A percentile compares a stretch with the other conserved stretches of the same genome.
phyloP scores from a whole-genome alignment of 768 basidiomycete species.

The Suillus subalutaceus region DNA sequence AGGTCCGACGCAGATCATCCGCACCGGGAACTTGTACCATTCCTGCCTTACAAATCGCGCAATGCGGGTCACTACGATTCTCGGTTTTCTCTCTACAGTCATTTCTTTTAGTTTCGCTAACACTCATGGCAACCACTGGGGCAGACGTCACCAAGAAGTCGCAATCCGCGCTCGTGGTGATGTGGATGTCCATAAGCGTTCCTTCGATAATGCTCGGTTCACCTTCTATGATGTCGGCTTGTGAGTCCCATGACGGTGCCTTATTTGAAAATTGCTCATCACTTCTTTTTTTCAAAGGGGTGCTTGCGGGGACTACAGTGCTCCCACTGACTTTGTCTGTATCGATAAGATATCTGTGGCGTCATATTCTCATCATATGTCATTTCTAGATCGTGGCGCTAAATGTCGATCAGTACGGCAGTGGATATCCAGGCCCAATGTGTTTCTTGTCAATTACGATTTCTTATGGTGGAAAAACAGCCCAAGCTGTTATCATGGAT shows the following conservation, averaged over 20 bases:
- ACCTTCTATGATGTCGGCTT: conserved; percentile 61
- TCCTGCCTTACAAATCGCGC: background rate
- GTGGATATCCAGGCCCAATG: conserved; percentile 62
- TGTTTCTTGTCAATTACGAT: conserved; percentile 69
- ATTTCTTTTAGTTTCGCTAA: conserved; percentile 39
- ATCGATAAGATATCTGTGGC: background rate
- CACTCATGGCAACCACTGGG: conserved; percentile 29
- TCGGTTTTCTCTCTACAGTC: conserved; percentile 37
- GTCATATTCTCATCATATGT: background rate
- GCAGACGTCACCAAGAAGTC: conserved; percentile 48
- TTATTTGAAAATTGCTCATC: conserved; percentile 11
- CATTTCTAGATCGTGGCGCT: conserved; percentile 54
- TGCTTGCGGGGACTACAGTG: conserved; percentile 53
- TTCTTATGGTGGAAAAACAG: conserved; percentile 59
- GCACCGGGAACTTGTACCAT: background rate
- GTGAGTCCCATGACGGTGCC: conserved; percentile 35
- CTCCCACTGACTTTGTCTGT: conserved; percentile 47
- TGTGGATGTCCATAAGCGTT: conserved; percentile 42
- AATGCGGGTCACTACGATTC: conserved; percentile 30
- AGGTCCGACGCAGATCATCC: background rate
- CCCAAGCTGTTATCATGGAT: conserved; percentile 63
- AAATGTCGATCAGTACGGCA: conserved; percentile 56
- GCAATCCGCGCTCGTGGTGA: conserved; percentile 49
- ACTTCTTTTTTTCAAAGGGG: conserved; percentile 41
- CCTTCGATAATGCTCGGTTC: conserved; percentile 42